Conservation (phyloP, 352 stramenopile species). For the Pythium utonaiense region DNA sequence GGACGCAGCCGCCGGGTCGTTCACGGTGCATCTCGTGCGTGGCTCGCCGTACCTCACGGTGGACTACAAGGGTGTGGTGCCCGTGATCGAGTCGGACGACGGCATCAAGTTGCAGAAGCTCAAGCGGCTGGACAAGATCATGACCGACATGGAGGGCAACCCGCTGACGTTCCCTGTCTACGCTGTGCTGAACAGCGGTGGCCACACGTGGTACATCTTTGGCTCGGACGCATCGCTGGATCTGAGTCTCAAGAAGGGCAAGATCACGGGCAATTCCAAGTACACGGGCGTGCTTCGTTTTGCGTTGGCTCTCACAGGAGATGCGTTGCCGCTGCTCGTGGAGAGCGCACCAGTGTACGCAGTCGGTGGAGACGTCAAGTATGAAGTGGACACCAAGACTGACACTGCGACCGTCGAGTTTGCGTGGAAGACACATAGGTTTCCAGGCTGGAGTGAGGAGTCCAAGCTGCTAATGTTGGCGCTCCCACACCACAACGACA, state of each 20-base stretch:
- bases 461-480: constrained; percentile 69
- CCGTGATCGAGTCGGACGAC: constrained; percentile 50
- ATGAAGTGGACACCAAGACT: constrained; percentile 30
- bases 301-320: constrained; percentile 39
- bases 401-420: constrained; percentile 45
- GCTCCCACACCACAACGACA: constrained; percentile 67
- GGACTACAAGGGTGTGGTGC: constrained; percentile 51
- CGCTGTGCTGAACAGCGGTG: constrained; percentile 47
- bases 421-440: constrained; percentile 56
- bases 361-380: constrained; percentile 47
- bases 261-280: constrained; percentile 26
- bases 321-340: constrained; percentile 42
- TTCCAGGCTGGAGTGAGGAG: constrained; percentile 19
- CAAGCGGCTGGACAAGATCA: constrained; percentile 42
- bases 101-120: constrained; percentile 44
- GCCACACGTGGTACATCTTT: constrained; percentile 66
- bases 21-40: constrained; percentile 59
- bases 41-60: constrained; percentile 80
- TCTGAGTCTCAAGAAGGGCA: constrained; percentile 30
- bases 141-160: constrained; percentile 37
- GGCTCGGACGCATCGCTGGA: constrained; percentile 48
- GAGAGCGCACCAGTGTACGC: constrained; percentile 59
- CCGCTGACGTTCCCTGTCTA: constrained; percentile 48
- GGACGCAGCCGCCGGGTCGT: constrained; percentile 27
- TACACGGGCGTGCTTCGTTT: constrained; percentile 61